Conservation (phyloP, 2,329 filamentous ascomycete genomes). For the Geoglossum cookeanum region DNA sequence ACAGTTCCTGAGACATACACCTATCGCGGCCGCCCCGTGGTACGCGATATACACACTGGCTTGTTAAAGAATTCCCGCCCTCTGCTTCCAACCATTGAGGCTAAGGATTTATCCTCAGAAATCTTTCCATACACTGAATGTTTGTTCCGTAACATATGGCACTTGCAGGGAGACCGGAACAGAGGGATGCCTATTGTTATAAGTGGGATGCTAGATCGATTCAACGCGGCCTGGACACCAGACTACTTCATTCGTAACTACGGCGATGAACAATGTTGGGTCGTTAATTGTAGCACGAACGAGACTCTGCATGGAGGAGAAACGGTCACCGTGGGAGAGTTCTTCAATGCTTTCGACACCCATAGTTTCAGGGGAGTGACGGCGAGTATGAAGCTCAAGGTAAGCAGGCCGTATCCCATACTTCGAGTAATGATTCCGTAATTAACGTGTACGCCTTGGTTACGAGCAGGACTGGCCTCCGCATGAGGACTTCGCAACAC, state of each 20-base stretch:
- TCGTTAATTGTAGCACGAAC: conserved; percentile 11
- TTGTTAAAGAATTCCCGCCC: not conserved
- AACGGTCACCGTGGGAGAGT: conserved; percentile 9
- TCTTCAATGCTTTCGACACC: conserved; percentile 11
- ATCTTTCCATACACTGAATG: conserved; percentile 5
- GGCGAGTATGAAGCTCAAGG: conserved; percentile 7
- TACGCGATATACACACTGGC: not conserved
- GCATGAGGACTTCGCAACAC: conserved; percentile 11
- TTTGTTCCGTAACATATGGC: conserved; percentile 12
- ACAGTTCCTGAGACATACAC: not conserved
- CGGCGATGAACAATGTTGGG: conserved; percentile 10
- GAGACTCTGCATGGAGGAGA: conserved; percentile 1
- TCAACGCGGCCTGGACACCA: conserved; percentile 13
- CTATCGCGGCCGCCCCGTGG: not conserved
- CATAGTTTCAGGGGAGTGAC: conserved; percentile 3
- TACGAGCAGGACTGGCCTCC: conserved; percentile 13
- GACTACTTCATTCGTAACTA: conserved; percentile 12
- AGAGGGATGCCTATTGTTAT: conserved; percentile 11
- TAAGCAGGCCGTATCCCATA: conserved; percentile 4
- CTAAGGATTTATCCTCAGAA: not conserved
- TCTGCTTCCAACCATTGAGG: not conserved
- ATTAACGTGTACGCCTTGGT: not conserved
- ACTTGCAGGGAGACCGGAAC: conserved; percentile 7
- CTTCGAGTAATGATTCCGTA: not conserved
- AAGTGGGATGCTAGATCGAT: conserved; percentile 11